Percentiles rank a stretch among this genome's conserved stretches.
Conservation (phyloP, 768 basidiomycete species). For the Phaeolepiota aurea region DNA sequence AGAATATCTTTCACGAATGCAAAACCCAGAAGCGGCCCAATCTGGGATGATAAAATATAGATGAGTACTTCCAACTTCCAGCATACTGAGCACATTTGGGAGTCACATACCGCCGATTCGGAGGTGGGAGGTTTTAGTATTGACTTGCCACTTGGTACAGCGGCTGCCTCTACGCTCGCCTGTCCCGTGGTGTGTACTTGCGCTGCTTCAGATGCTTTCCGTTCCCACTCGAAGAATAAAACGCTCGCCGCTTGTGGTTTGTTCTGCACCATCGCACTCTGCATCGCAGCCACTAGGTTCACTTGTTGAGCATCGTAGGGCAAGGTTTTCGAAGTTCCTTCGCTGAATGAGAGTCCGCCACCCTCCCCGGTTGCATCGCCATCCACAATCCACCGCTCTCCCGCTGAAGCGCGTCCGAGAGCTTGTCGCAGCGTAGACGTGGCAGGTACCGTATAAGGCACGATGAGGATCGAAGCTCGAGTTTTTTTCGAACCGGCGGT, state of each 20-base stretch:
- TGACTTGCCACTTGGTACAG: no score
- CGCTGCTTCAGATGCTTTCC: conserved; percentile 12
- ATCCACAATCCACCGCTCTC: not conserved
- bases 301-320: conserved; percentile 2
- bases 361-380: not conserved
- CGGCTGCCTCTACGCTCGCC: conserved; percentile 11
- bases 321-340: not conserved
- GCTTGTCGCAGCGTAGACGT: not conserved
- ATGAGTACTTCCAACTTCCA: conserved; percentile 1
- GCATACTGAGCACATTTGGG: not conserved
- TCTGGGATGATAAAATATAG: not conserved
- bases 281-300: conserved; percentile 30
- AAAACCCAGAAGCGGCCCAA: conserved; percentile 19
- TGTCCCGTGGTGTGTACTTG: not conserved
- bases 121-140: not conserved
- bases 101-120: conserved; percentile 3
- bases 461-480: not conserved
- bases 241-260: conserved; percentile 44
- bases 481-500: not conserved
- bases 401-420: not conserved
- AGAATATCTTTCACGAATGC: conserved; percentile 56
- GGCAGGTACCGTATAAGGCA: not conserved
- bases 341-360: no score
- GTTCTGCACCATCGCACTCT: conserved; percentile 30
- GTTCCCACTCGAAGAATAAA: conserved; percentile 56